A percentile compares a stretch with the other conserved stretches of the same genome.
phyloP scores from a whole-genome alignment of 345 rosid species.

The Bretschneidera sinensis region DNA sequence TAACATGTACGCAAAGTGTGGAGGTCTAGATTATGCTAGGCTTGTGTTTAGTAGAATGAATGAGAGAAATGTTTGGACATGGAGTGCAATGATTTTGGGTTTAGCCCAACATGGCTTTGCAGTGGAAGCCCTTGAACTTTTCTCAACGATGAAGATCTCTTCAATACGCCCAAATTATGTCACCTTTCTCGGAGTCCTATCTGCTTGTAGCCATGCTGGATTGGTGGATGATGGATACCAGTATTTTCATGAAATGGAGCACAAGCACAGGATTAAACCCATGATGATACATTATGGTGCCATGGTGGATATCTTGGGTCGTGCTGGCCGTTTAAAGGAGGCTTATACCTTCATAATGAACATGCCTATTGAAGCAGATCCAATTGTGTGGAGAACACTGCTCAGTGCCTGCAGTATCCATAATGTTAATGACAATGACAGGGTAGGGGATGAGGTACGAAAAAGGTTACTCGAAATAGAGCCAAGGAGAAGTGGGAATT shows the following conservation, averaged over 20 bases:
- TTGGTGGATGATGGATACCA: slow-evolving; percentile 63
- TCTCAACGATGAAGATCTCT: slow-evolving; percentile 38
- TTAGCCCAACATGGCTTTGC: slow-evolving; percentile 76
- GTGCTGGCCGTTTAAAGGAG: slow-evolving; percentile 66
- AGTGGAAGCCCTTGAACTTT: slow-evolving; percentile 51
- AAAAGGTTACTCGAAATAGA: slow-evolving; percentile 62
- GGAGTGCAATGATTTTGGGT: slow-evolving; percentile 93
- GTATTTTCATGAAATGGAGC: slow-evolving; percentile 66
- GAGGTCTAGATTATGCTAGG: slow-evolving; percentile 45
- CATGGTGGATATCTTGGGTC: slow-evolving; percentile 68
- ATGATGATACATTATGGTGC: slow-evolving; percentile 68
- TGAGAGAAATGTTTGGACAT: slow-evolving; percentile 76
- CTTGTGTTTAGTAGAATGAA: slow-evolving; percentile 45
- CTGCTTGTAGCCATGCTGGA: slow-evolving; percentile 78
- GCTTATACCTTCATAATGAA: slow-evolving; percentile 48
- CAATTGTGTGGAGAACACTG: slow-evolving; percentile 67
- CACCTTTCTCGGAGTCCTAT: slow-evolving; percentile 82
- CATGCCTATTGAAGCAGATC: slow-evolving; percentile 55
- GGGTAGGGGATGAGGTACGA: slow-evolving; percentile 44
- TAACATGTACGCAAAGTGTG: slow-evolving; percentile 76
- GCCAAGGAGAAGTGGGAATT: slow-evolving; percentile 70
- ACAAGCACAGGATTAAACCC: slow-evolving; percentile 60
- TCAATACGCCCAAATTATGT: slow-evolving; percentile 60
- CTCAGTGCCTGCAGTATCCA: slow-evolving; percentile 60
- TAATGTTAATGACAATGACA: slow-evolving; percentile 31